Evolutionary conservation across 805 yeast genomes (phyloP), one percentile per base, ranked within the genome.

Genomic region (Candida maris): DNA sequence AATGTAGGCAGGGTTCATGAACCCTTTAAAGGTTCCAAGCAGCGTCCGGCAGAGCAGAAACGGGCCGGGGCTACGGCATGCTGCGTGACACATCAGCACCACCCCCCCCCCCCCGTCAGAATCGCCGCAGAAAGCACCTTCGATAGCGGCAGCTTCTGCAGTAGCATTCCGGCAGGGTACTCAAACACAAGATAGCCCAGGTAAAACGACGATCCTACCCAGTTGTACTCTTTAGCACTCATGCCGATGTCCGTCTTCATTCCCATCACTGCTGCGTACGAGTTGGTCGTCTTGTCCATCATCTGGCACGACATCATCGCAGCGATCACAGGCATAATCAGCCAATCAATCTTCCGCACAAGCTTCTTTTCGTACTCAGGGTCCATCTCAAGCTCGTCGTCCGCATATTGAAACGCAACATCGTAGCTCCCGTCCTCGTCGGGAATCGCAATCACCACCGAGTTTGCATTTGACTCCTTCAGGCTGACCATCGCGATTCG

Each of bases 61-160:
- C 17, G 77, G 76, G 7, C 68, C 65, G 41, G 65, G 66, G 9
- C 41, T 34, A 5, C 38, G 38, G 13, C 41, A 36, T 14, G 48
- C 44, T 12, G 71, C 64, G 33, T 68, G 73, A 22, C 70, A 58
- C 40, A 72, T 67, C 12, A 73, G 59, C 16, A 73, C 55, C 6
- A 68, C 32, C 1, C 74, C 67, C 83, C 83, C 76, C 73, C 66
- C 82, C 82, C 76, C 3, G 64, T 23, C 10, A 65, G 40, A 62
- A 80, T 67, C 42, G 70, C 72, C 1, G 54, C 41, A 7, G 75
- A 61, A 4, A 72, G 63, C 2, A 75, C 59, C 51, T 75, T 77
- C 3, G 77, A 70, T 9, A 76, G 63, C 1, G 84, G 81, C 18
- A 68, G 64, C 29, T 60, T 65, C 47, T 78, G 82, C 32, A 78